Evolutionary conservation across 2,329 filamentous ascomycete genomes (phyloP).

Genomic region (Epichloe baconii): DNA sequence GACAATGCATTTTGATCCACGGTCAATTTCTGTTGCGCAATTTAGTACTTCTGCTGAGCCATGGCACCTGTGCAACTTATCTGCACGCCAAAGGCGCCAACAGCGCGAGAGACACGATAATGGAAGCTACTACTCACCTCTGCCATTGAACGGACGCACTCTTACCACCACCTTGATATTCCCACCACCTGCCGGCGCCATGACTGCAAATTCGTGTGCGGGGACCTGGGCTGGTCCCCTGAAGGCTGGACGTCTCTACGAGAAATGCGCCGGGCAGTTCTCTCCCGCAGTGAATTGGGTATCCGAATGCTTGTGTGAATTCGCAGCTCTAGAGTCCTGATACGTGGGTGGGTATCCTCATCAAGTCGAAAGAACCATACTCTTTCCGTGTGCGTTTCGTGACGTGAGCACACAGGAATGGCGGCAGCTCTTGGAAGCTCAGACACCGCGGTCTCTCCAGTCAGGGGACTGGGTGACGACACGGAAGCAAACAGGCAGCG

Average conservation of each 20-base stretch:
- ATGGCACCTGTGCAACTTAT: conserved; percentile 28
- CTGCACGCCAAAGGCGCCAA: neutral
- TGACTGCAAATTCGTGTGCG: conserved; percentile 18
- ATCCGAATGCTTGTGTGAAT: neutral
- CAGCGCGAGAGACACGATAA: neutral
- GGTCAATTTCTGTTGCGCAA: conserved; percentile 58
- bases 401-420: neutral
- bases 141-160: conserved; percentile 85
- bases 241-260: conserved; percentile 10
- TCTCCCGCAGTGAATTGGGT: neutral
- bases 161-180: conserved; percentile 99
- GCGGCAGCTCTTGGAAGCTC: neutral
- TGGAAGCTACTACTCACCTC: conserved; percentile 48
- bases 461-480: neutral
- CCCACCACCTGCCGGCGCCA: conserved; percentile 56
- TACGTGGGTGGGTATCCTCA: neutral
- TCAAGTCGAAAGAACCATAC: conserved; percentile 9
- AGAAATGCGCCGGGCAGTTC: conserved; percentile 14
- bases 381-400: conserved; percentile 1
- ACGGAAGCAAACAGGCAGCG: neutral
- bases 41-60: conserved; percentile 10
- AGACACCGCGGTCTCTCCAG: neutral
- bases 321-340: neutral
- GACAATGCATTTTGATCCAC: conserved; percentile 90
- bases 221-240: conserved; percentile 26